These are phyloP conservation scores for Xerocomus nothofagi DNA, from an alignment of 1,284 basidiomycete genomes.

Conservation along the genomic window DNA sequence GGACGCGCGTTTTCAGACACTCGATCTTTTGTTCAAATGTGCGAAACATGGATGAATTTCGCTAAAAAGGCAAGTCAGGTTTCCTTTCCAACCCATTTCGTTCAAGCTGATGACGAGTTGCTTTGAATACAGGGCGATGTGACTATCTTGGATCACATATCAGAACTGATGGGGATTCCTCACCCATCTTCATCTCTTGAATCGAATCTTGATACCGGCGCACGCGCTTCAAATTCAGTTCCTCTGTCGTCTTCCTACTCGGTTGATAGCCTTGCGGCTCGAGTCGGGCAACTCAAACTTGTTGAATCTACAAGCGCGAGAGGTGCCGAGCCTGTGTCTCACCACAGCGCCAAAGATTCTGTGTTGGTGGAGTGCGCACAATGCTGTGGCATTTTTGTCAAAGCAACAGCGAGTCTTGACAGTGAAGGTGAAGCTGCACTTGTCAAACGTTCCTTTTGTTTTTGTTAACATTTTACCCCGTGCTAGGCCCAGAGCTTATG, in stretches of 20 bases:
- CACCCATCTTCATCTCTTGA: conserved; percentile 4
- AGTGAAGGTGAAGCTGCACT: conserved; percentile 10
- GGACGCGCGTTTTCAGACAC: conserved; percentile 45
- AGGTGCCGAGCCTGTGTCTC: background rate
- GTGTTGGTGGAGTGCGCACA: conserved; percentile 39
- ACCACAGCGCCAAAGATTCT: conserved; percentile 9
- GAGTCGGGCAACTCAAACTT: conserved; percentile 20
- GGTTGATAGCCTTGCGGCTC: conserved; percentile 21
- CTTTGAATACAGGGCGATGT: conserved; percentile 48
- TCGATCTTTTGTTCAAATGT: conserved; percentile 56
- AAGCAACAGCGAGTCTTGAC: conserved; percentile 38
- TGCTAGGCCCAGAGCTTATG: conserved; percentile 20
- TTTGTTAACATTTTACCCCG: background rate
- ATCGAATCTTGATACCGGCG: background rate
- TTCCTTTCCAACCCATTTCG: background rate
- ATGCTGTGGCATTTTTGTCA: conserved; percentile 44
- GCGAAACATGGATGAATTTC: conserved; percentile 61
- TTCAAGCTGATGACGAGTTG: background rate
- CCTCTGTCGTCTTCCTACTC: conserved; percentile 5
- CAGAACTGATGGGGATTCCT: conserved; percentile 38
- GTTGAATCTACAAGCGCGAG: conserved; percentile 9
- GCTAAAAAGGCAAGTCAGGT: conserved; percentile 46
- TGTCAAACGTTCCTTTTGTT: background rate
- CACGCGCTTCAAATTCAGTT: background rate
- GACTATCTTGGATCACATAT: conserved; percentile 48